Evolutionary conservation across 2,329 filamentous ascomycete species (phyloP).

Genomic region (Colletotrichum spinosum): DNA sequence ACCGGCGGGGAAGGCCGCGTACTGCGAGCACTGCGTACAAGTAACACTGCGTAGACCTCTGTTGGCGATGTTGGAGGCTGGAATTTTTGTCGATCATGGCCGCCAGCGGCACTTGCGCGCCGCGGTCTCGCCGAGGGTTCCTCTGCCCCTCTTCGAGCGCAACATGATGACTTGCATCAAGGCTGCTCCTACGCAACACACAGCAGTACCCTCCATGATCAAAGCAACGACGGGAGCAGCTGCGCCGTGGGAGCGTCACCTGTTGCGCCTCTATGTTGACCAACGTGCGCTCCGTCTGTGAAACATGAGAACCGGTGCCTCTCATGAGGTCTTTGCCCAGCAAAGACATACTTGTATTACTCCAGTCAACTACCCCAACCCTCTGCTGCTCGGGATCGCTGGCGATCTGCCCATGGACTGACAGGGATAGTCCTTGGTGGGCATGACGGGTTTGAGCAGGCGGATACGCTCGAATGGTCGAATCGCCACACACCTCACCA

Average conservation of each 20-base stretch:
- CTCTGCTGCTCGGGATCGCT: no score
- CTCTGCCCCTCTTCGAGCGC: slow-evolving; percentile 12
- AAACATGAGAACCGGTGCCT: background rate
- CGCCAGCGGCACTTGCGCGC: background rate
- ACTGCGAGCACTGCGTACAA: no score
- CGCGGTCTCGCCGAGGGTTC: background rate
- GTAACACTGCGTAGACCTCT: background rate
- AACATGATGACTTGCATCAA: slow-evolving; percentile 33
- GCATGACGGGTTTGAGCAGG: no score
- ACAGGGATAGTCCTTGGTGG: no score
- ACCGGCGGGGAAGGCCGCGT: background rate
- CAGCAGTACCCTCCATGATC: background rate
- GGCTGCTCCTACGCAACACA: background rate
- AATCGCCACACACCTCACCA: no score
- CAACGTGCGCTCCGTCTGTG: background rate
- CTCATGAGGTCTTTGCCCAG: background rate
- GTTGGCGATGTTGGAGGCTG: no score
- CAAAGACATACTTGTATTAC: background rate
- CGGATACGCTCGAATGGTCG: no score
- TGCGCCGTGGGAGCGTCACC: background rate
- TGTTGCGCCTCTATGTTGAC: background rate
- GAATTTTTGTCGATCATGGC: background rate
- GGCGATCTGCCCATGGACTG: no score
- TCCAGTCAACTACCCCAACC: background rate
- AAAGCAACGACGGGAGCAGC: background rate